Base-by-base conservation (phyloP, 2,329 filamentous ascomycete species). In the Pseudogymnoascus sp. region DNA sequence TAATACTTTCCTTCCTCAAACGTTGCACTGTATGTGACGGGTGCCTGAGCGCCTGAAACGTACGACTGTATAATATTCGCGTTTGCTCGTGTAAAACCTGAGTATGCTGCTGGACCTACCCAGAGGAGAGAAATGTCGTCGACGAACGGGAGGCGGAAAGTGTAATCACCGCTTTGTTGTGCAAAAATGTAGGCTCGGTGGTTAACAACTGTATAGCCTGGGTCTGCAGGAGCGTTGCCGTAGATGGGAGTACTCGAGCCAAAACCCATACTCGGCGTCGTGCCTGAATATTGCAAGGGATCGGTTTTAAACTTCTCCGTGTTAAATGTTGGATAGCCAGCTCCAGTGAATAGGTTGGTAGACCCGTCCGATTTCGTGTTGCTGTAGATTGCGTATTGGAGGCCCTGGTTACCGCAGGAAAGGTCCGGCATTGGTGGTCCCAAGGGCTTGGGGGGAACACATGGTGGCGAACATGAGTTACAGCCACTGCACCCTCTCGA, bases 61-160 rank as follows among this genome's bases (percentile, higher is more conserved):
- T 1, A 21, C 16, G 39, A 11, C 28, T 19, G 13, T 13, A 62
- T 28, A 16, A 67, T 65, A 37, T 68, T 48, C n/a, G 67, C 65
- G 37, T 68, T 68, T 19, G 62, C 39, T 2, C 66, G 63, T 16
- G 63, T 70, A 65, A 65, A 71, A 10, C 71, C 71, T 1, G 63
- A 62, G 43, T 69, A 65, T 0, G 69, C 70, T 11, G 65, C 66
- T 11, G 63, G 19, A 6, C 69, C 70, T 11, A 72, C 21, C 71
- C 69, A 72, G 31, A 72, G 39, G 3, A 72, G 48, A 2, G 67
- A 64, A 23, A 71, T 66, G 37, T 72, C 70, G 23, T 72, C 71
- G 16, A 66, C 65, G n/a, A 64, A 60, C 5, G 65, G 65, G 8
- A 70, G 37, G 16, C 60, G 66, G 65, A 72, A 69, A 8, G 65